Conservation (phyloP, 768 basidiomycete species). For the Collybia sordida region DNA sequence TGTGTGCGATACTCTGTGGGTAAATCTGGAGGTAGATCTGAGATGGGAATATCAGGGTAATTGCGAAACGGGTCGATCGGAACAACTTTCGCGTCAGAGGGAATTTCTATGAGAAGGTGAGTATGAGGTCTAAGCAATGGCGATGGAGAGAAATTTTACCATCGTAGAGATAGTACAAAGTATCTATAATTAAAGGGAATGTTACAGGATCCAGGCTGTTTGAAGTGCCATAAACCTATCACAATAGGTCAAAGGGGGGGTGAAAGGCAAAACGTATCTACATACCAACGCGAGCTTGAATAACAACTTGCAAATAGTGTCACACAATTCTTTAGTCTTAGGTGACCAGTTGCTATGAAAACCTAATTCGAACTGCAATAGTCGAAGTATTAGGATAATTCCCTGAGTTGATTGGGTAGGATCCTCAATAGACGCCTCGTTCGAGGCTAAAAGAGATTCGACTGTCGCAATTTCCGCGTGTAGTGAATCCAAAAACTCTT, state of each 20-base stretch:
- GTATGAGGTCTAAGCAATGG: not conserved
- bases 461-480: slow-evolving; percentile 43
- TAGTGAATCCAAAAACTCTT: slow-evolving; percentile 53
- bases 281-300: slow-evolving; percentile 55
- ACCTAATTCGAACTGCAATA: slow-evolving; percentile 73
- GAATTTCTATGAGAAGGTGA: slow-evolving; percentile 50
- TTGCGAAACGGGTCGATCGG: slow-evolving; percentile 63
- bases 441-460: slow-evolving; percentile 31
- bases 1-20: slow-evolving; percentile 59
- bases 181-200: slow-evolving; percentile 72
- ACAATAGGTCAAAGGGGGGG: slow-evolving; percentile 4
- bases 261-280: slow-evolving; percentile 14
- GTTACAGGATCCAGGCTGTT: slow-evolving; percentile 51
- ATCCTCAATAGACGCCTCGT: slow-evolving; percentile 13
- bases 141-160: slow-evolving; percentile 45
- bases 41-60: slow-evolving; percentile 52
- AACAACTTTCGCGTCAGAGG: slow-evolving; percentile 52
- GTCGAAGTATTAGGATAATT: slow-evolving; percentile 58
- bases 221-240: slow-evolving; percentile 58
- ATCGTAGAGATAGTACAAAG: slow-evolving; percentile 70
- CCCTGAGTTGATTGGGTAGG: slow-evolving; percentile 33
- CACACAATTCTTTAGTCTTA: slow-evolving; percentile 45
- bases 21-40: slow-evolving; percentile 53
- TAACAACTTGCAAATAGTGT: slow-evolving; percentile 39
- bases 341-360: slow-evolving; percentile 60